These are phyloP conservation scores for Rhynchospora pubera DNA, from an alignment of 176 grass and related monocot species.

Conservation along the genomic window DNA sequence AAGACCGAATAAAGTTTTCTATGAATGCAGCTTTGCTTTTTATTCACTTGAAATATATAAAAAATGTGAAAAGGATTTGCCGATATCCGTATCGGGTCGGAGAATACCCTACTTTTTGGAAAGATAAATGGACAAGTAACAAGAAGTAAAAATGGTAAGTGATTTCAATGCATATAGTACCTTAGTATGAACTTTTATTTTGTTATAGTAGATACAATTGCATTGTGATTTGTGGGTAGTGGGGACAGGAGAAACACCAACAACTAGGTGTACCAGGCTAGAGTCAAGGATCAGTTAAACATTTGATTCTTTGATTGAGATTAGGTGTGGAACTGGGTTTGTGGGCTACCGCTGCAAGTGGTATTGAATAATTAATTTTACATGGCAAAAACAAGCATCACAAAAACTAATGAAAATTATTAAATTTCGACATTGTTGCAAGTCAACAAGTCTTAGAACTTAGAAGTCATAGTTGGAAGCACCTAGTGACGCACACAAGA, in stretches of 20 bases:
- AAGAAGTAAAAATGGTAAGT: not conserved
- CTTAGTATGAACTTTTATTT: too few relatives aligned
- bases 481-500: not conserved
- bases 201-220: not conserved
- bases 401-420: not conserved
- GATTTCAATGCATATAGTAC: too few relatives aligned
- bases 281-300: not conserved
- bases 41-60: not conserved
- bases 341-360: not conserved
- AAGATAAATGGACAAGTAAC: not conserved
- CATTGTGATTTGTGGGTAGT: not conserved
- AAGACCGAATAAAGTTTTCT: too few relatives aligned
- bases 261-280: not conserved
- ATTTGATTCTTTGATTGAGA: not conserved
- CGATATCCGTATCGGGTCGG: not conserved
- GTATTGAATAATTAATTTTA: not conserved
- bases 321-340: not conserved
- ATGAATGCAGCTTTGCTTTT: not conserved
- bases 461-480: not conserved
- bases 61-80: not conserved
- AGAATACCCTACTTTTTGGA: not conserved
- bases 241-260: not conserved
- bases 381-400: not conserved
- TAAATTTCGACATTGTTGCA: not conserved
- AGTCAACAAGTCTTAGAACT: not conserved